Percentiles rank a stretch among this genome's conserved stretches.
Conservation (phyloP, 1,284 basidiomycete genomes). For the Binderoboletus segoi region DNA sequence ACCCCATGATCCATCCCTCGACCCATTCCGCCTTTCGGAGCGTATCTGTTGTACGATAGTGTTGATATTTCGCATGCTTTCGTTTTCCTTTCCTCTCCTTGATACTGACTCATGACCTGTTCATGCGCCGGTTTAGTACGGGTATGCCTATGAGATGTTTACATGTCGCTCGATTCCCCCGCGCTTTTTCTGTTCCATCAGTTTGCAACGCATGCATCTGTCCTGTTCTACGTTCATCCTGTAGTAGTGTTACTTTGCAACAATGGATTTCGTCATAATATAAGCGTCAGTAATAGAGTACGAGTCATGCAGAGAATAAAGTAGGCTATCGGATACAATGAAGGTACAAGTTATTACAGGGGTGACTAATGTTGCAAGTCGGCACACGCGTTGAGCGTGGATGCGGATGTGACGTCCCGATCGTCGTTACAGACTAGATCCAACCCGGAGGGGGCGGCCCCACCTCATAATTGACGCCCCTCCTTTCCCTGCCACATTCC, state of each 20-base stretch:
- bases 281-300: not conserved
- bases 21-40: conserved; percentile 4
- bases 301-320: not conserved
- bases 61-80: conserved; percentile 35
- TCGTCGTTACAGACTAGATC: conserved; percentile 36
- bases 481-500: conserved; percentile 30
- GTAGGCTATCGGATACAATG: not conserved
- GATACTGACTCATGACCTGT: conserved; percentile 34
- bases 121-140: conserved; percentile 35
- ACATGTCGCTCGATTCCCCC: conserved; percentile 23
- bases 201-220: conserved; percentile 18
- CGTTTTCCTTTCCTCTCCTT: conserved; percentile 32
- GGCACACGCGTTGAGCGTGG: not conserved
- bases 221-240: conserved; percentile 18
- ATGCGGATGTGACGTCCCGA: not conserved
- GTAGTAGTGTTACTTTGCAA: conserved; percentile 30
- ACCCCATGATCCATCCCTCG: conserved; percentile 1
- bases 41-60: conserved; percentile 33
- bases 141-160: conserved; percentile 35
- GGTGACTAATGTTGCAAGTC: not conserved
- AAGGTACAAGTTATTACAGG: conserved; percentile 1
- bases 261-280: conserved; percentile 9
- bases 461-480: conserved; percentile 21
- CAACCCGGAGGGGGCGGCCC: conserved; percentile 48
- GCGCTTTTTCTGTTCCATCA: conserved; percentile 16